A percentile compares a stretch with the other conserved stretches of the same genome.
Conservation (phyloP, 495 filamentous ascomycete species). For the Xylaria intraflava region DNA sequence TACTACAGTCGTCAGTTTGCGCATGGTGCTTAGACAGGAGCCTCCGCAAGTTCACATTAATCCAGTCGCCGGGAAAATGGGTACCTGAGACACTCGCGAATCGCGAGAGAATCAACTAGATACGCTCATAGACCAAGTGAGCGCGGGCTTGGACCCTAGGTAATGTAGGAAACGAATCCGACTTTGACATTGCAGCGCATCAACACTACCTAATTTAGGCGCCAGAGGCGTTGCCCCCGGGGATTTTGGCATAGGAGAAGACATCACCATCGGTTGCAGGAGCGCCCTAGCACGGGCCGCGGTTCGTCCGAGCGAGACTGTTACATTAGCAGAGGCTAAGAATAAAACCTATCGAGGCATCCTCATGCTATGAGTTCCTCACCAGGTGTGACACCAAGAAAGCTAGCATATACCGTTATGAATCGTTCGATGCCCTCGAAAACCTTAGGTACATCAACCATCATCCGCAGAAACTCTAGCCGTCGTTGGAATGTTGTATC, state of each 20-base stretch:
- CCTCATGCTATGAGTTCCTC: conserved; percentile 36
- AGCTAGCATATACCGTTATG: conserved; percentile 30
- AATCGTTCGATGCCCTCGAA: conserved; percentile 31
- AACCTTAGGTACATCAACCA: conserved; percentile 22
- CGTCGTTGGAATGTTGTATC: conserved; percentile 15
- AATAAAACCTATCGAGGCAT: conserved; percentile 28
- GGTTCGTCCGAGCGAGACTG: conserved; percentile 23
- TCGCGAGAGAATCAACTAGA: conserved; percentile 36
- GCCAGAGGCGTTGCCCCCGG: conserved; percentile 27
- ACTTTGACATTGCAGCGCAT: conserved; percentile 19
- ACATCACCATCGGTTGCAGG: conserved; percentile 37
- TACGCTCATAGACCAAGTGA: conserved; percentile 36
- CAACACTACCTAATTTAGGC: conserved; percentile 24
- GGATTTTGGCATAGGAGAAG: conserved; percentile 36
- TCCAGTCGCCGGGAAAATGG: not conserved
- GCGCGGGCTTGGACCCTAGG: not conserved
- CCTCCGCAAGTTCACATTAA: conserved; percentile 23
- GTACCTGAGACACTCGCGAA: not conserved
- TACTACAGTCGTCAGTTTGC: conserved; percentile 23
- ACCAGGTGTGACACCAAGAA: conserved; percentile 30
- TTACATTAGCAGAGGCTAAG: conserved; percentile 27
- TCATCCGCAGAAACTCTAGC: conserved; percentile 4
- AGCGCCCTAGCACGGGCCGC: conserved; percentile 25
- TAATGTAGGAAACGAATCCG: conserved; percentile 7
- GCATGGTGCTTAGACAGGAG: conserved; percentile 34